A percentile compares a stretch with the other conserved stretches of the same genome.
Evolutionary conservation across 352 stramenopile species (phyloP).

Genomic region (Plasmopara muralis): DNA sequence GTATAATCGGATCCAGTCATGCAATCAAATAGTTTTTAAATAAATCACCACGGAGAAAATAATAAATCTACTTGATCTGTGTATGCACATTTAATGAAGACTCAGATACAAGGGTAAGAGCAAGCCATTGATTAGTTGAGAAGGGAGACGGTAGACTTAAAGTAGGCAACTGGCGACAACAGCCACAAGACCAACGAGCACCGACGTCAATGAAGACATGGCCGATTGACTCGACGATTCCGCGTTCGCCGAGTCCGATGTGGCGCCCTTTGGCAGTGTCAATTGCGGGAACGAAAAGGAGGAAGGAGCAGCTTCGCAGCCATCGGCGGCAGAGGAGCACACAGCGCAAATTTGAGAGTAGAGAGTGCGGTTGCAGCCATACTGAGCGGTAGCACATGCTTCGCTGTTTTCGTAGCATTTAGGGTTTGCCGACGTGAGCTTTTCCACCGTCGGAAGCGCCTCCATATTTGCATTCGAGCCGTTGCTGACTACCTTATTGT

Average conservation of each 20-base stretch:
- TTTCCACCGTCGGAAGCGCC: constrained; percentile 35
- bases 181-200: constrained; percentile 19
- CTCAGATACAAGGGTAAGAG: no score
- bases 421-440: constrained; percentile 41
- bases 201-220: constrained; percentile 13
- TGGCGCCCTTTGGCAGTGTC: constrained; percentile 20
- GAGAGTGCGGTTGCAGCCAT: constrained; percentile 50
- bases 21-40: no score
- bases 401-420: constrained; percentile 64
- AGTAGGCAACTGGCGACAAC: constrained; percentile 22
- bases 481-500: constrained; percentile 38
- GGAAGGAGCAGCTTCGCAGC: constrained; percentile 31
- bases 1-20: no score
- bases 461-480: constrained; percentile 33
- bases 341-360: constrained; percentile 60
- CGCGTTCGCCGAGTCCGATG: constrained; percentile 8
- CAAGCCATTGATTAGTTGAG: no score
- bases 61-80: no score
- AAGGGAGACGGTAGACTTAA: constrained; percentile 11
- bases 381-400: constrained; percentile 30
- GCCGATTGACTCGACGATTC: constrained; percentile 4
- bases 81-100: no score
- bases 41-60: no score
- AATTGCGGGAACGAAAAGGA: constrained; percentile 44
- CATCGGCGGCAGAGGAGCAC: constrained; percentile 24